Evolutionary conservation across 352 stramenopile genomes (phyloP).

Genomic region (Pythium brachiatum): DNA sequence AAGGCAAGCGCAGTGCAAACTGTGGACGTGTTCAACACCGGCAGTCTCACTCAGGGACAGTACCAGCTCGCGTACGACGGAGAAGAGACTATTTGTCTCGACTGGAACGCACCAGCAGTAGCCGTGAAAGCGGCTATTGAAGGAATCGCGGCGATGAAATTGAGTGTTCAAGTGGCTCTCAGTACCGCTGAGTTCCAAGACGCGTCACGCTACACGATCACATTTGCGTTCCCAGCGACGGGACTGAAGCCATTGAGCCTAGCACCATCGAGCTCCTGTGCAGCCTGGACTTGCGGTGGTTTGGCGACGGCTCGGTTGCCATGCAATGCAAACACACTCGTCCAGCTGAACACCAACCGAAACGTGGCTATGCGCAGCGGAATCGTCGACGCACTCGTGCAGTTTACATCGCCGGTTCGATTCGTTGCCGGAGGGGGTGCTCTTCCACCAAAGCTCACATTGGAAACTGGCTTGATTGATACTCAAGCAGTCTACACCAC

Average conservation of each 20-base stretch:
- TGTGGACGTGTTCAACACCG: constrained; percentile 53
- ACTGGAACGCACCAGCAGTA: constrained; percentile 45
- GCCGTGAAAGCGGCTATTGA: constrained; percentile 45
- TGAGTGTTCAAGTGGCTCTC: constrained; percentile 39
- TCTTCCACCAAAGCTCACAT: constrained; percentile 27
- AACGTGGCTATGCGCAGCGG: constrained; percentile 39
- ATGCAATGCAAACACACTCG: constrained; percentile 31
- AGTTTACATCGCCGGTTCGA: constrained; percentile 46
- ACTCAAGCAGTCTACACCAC: constrained; percentile 39
- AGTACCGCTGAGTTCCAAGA: constrained; percentile 46
- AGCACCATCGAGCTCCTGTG: constrained; percentile 27
- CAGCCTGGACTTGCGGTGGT: constrained; percentile 33
- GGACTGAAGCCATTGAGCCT: constrained; percentile 43
- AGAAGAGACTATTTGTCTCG: constrained; percentile 40
- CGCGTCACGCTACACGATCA: constrained; percentile 44
- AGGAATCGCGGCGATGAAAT: constrained; percentile 32
- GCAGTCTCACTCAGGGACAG: constrained; percentile 43
- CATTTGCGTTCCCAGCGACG: constrained; percentile 51
- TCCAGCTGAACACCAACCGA: constrained; percentile 47
- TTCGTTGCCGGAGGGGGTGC: constrained; percentile 27
- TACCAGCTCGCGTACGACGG: constrained; percentile 53
- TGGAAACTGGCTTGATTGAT: constrained; percentile 39
- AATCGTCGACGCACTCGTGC: constrained; percentile 46
- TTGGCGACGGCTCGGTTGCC: constrained; percentile 17
- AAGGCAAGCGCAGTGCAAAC: constrained; percentile 44